Base-by-base conservation (phyloP, 2,329 filamentous ascomycete genomes). In the Fusarium cicatricum region DNA sequence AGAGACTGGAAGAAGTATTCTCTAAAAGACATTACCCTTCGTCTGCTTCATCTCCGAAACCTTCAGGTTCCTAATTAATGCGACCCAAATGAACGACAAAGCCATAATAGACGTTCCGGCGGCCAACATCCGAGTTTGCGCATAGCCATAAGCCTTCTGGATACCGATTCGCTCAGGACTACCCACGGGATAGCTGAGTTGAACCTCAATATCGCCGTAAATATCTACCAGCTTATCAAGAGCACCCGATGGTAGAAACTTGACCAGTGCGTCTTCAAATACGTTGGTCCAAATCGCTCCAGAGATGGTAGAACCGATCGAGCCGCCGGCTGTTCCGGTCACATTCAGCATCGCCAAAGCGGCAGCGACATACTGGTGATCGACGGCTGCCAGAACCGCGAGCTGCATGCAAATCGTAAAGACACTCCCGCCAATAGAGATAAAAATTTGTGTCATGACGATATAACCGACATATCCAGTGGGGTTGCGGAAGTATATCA, bases 121-220 rank as follows among this genome's bases (percentile, higher is more conserved):
- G 11, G 56, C 59, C 14, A 66, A 16, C 64, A 66, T 66, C 3
- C 58, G 41, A 0, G 47, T 31, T 16, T 82, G 79, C 3, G 76
- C 71, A 28, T 78, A 74, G 3, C 72, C 78, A 53, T 83, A 83
- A 2, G 79, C 78, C 28, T 69, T 47, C n/a, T 77, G 71, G 40
- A 81, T 80, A 3, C 72, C 81, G 12, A 70, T 55, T 10, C 80
- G 68, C 26, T 70, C 75, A 0, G 73, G 66, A 4, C 64, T 77
- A 6, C 78, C 76, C 11, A 75, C 65, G 1, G 71, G 60, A 54
- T 78, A 82, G 5, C 60, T 60, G 2, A 75, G 55, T 57, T 78
- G 76, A 7, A 57, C 60, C 0, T 55, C 55, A 12, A 77, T 49
- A 23, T 71, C 64, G 5, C 59, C 69, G 48, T 75, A 77, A 38